Percentiles rank a stretch among this genome's conserved stretches.
Evolutionary conservation across 176 grass and related monocot genomes (phyloP).

Genomic region (Musa itinerans): DNA sequence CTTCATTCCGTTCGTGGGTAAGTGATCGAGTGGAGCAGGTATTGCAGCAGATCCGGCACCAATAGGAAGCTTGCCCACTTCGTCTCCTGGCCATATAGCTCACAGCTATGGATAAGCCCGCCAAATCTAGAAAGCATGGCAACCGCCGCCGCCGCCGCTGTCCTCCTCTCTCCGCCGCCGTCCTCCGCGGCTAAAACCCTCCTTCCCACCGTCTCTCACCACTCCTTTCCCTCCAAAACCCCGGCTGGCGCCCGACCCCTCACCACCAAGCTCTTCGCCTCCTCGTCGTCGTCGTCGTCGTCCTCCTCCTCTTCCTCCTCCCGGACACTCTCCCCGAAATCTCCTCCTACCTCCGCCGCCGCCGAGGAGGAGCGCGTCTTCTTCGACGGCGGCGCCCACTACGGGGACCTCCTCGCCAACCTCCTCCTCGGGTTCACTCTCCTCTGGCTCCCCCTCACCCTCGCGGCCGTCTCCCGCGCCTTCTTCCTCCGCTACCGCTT

Average conservation of each 20-base stretch:
- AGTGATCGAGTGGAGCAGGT: no score
- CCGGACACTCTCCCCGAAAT: conserved; percentile 10
- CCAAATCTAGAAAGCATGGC: conserved; percentile 6
- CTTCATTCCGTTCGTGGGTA: no score
- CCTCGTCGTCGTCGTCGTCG: conserved; percentile 20
- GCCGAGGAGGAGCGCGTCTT: conserved; percentile 48
- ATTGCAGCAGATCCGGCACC: no score
- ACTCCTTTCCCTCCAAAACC: neutral
- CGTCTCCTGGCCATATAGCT: conserved; percentile 17
- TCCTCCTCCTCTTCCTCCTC: conserved; percentile 22
- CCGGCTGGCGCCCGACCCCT: neutral
- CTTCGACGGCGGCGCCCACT: conserved; percentile 91
- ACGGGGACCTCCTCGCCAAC: conserved; percentile 73
- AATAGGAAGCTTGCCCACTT: conserved; percentile 2
- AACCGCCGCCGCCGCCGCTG: neutral
- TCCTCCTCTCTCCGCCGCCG: conserved; percentile 3
- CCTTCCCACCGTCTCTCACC: neutral
- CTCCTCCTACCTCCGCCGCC: neutral
- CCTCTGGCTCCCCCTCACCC: conserved; percentile 81
- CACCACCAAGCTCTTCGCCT: conserved; percentile 18
- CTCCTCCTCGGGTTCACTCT: conserved; percentile 72
- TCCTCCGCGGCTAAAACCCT: conserved; percentile 3
- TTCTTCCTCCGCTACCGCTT: conserved; percentile 89
- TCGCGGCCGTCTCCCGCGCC: conserved; percentile 75
- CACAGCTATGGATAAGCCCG: conserved; percentile 11